These are phyloP conservation scores for Penicillium hordei DNA, from an alignment of 2,329 filamentous ascomycete species.

Conservation along the genomic window DNA sequence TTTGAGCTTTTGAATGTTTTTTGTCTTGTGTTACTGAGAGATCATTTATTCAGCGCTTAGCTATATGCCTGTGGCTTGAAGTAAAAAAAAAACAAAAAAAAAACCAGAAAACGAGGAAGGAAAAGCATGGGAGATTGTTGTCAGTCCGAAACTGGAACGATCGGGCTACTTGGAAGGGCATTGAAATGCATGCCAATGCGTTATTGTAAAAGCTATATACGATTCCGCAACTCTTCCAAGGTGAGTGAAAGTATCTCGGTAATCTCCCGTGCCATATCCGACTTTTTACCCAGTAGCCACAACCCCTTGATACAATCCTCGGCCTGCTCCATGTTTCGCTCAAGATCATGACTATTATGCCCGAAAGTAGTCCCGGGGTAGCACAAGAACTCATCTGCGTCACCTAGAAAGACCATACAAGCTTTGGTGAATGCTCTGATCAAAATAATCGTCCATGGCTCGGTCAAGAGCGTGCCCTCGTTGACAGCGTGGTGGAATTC, in stretches of 20 bases:
- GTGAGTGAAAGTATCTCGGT: neutral
- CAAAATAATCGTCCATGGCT: neutral
- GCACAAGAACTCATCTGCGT: neutral
- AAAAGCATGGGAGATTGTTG: neutral
- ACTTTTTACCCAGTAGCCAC: neutral
- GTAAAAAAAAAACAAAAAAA: too few species aligned
- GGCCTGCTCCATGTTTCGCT: neutral
- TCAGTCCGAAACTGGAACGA: neutral
- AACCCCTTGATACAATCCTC: neutral
- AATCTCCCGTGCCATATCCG: neutral
- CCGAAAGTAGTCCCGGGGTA: neutral
- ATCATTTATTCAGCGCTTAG: neutral
- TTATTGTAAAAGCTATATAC: neutral
- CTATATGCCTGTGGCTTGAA: neutral
- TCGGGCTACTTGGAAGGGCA: neutral
- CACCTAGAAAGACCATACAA: neutral
- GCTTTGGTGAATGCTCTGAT: neutral
- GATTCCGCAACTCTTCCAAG: neutral
- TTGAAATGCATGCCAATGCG: neutral
- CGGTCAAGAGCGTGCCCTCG: neutral
- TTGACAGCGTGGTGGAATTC: neutral
- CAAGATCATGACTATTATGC: neutral
- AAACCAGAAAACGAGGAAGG: neutral
- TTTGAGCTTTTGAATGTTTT: too few species aligned
- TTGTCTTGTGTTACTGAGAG: too few species aligned